Evolutionary conservation across 176 grass and related monocot genomes (phyloP), one percentile per base, ranked within the genome.

Genomic region (Hsuehochloa calcarea): DNA sequence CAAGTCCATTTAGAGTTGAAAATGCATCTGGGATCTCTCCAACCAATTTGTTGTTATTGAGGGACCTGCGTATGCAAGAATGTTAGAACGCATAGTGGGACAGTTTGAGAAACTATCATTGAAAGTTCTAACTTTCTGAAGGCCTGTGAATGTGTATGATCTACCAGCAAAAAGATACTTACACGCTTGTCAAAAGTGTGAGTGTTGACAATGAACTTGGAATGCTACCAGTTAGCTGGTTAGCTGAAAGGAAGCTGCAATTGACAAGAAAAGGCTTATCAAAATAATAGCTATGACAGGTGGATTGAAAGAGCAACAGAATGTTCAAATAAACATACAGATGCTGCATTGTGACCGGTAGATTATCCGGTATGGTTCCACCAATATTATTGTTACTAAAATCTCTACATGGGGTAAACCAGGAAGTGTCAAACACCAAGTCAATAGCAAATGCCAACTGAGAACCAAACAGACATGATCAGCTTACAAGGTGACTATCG

Each of bases 381-480:
- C 93, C 97, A 82, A 99, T 99, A 87, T 91, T 99, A 60, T 99
- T 99, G 71, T 91, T 94, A 81, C 97, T 99, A 69, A 99, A 86
- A 79, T 99, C 97, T 82, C 97, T 99, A 75, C 70, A 97, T 87
- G 27, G 58, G 49, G 62, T 79, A 64, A 90, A 39, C 8, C n/a
- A 62, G 85, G 34, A 88, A 82, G 22, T 52, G 29, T 77, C 88
- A 88, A 71, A 29, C 8, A 34, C 49, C 20, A 13, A 66, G 25
- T 44, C 74, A 5, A 80, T 79, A 82, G 22, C 70, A 82, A 52
- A 40, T 51, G 23, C 13, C n/a, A 73, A 34, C 31, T 54, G 38
- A 76, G 12, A 52, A 27, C 22, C 72, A 51, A 77, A 84, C 50
- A 59, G 38, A 50, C 8, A 39, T 34, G n/a, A 52, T 56, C 68